These are phyloP conservation scores for Zygosaccharomyces kombuchaensis DNA, from an alignment of 805 yeast species.

Conservation along the genomic window DNA sequence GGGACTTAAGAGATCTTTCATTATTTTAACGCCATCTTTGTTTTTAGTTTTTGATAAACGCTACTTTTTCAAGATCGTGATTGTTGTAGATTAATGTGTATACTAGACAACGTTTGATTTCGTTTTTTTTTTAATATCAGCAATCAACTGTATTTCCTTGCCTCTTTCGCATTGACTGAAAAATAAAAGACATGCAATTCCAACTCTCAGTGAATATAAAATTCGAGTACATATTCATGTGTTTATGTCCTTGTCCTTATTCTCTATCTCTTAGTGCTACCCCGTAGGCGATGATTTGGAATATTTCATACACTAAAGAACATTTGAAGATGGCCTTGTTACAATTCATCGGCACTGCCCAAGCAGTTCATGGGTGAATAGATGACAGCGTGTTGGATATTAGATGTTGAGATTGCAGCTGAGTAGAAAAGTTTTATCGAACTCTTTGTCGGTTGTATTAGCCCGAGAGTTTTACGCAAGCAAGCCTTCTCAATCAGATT, in stretches of 20 bases:
- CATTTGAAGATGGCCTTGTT: neutral
- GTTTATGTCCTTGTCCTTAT: neutral
- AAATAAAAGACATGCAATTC: too few relatives aligned
- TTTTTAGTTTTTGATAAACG: neutral
- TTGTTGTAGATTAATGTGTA: neutral
- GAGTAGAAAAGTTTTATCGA: neutral
- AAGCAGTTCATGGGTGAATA: neutral
- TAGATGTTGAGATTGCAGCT: slow-evolving; percentile 5
- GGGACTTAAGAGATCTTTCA: slow-evolving; percentile 16
- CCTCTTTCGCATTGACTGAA: neutral
- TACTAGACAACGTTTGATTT: neutral
- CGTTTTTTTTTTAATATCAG: neutral
- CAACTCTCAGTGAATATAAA: too few relatives aligned
- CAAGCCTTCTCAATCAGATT: slow-evolving; percentile 4
- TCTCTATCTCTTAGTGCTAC: neutral
- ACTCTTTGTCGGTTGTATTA: neutral
- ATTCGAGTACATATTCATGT: too few relatives aligned
- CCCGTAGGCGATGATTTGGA: neutral
- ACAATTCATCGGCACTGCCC: neutral
- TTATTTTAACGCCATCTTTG: neutral
- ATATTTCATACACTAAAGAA: neutral
- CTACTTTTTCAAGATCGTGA: neutral
- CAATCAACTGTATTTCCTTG: neutral
- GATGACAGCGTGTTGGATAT: neutral
- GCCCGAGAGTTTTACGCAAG: slow-evolving; percentile 3